Evolutionary conservation across 768 basidiomycete genomes (phyloP), one percentile per base, ranked within the genome.

Genomic region (Pleurotus salmoneostramineus): DNA sequence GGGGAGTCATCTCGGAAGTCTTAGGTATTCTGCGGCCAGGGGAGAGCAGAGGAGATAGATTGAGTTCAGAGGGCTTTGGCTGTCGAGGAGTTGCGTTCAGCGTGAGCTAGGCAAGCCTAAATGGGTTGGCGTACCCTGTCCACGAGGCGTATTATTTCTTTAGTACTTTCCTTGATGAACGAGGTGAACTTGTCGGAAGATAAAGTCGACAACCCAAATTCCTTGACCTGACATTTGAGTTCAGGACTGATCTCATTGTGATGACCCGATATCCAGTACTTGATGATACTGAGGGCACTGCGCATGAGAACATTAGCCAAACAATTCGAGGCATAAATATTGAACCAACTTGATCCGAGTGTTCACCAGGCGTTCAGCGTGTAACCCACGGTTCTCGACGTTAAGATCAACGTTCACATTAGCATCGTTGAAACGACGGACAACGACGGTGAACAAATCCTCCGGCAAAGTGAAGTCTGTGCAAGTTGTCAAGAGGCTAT

Each of bases 391-490:
- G 36, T 69, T 63, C 60, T 68, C 69, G 10, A 67, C 64, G 40
- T 67, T 60, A 14, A 54, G 56, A 7, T 49, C 58, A 32, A 21
- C 57, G 33, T 60, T 64, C 50, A 11, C 27, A 56, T 71, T 70
- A 33, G 68, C 69, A 15, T 75, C 71, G 35, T 72, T 62, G 62
- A 77, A 81, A 10, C 71, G 77, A 40, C 69, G 72, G 49, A 69
- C 61, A 14, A 82, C 59, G 15, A 73, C 63, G 5, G 57, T 60
- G 58, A 80, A 76, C 12, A 81, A 61, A 31, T 71, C 72, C 49
- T 76, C 73, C 3, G 74, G 65, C 5, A 74, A 74, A 1, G 76
- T 72, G 59, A 79, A 81, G 43, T 77, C 74, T 15, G 68, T 64
- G 63, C 71, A 81, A 8, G 72, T 74, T 1, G 71, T 70, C 21